Percentiles rank a stretch among this genome's conserved stretches.
These are phyloP conservation scores for Tricholomella constricta DNA, from an alignment of 768 basidiomycete genomes.

Conservation along the genomic window DNA sequence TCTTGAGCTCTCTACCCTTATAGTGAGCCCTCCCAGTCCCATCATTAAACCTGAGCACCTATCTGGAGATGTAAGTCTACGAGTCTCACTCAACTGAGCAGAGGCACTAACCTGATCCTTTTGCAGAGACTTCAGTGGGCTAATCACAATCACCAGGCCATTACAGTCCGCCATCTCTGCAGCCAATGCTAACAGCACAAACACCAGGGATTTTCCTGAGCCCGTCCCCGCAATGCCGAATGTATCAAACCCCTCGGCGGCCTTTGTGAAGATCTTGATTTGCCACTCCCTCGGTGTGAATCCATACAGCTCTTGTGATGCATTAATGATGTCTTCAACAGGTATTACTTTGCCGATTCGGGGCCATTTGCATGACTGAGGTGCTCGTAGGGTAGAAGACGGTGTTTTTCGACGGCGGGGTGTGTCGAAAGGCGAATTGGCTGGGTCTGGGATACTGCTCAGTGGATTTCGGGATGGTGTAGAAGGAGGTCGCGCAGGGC, in stretches of 20 bases:
- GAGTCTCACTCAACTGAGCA: too few species aligned
- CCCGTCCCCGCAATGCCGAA: constrained; percentile 14
- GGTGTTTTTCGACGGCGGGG: constrained; percentile 3
- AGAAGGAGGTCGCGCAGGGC: neutral
- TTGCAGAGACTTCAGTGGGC: constrained; percentile 15
- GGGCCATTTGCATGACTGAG: neutral
- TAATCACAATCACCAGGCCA: constrained; percentile 13
- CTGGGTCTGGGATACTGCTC: neutral
- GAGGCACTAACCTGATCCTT: constrained; percentile 12
- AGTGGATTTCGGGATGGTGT: neutral
- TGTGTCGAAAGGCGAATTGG: neutral
- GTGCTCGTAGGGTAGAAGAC: neutral
- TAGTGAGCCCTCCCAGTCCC: neutral
- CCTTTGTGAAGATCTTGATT: constrained; percentile 2
- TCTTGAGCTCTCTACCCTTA: constrained; percentile 3
- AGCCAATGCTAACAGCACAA: constrained; percentile 6
- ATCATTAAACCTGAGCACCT: constrained; percentile 5
- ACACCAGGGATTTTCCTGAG: constrained; percentile 14
- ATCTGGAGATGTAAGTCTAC: too few species aligned
- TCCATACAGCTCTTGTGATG: neutral
- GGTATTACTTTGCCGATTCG: neutral
- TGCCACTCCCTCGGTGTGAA: constrained; percentile 2
- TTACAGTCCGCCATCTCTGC: constrained; percentile 6
- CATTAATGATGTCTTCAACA: neutral
- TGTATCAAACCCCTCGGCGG: constrained; percentile 1